These are phyloP conservation scores for Scleroderma bovista DNA, from an alignment of 768 basidiomycete genomes.

Conservation along the genomic window DNA sequence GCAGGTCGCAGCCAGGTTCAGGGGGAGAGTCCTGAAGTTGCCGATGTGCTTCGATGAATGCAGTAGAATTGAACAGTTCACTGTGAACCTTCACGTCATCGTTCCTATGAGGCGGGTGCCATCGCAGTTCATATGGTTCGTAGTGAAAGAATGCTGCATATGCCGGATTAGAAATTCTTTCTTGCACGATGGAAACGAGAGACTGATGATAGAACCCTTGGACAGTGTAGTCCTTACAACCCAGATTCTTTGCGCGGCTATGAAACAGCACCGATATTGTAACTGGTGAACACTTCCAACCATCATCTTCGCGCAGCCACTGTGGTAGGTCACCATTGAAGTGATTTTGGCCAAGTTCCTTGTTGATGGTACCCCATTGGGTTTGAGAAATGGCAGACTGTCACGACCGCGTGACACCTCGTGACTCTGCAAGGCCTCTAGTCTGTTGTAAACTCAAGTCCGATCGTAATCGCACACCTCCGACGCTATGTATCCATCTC, in stretches of 20 bases:
- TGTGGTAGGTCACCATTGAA: not conserved
- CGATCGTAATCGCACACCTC: no score
- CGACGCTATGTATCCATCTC: no score
- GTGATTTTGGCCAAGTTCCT: conserved; percentile 1
- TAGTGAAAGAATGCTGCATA: conserved; percentile 9
- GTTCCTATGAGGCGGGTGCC: conserved; percentile 3
- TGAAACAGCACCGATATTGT: conserved; percentile 6
- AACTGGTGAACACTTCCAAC: not conserved
- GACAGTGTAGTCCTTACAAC: not conserved
- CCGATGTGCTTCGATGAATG: conserved; percentile 8
- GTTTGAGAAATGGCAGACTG: not conserved
- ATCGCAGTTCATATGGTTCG: conserved; percentile 11
- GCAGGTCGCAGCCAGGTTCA: conserved; percentile 15
- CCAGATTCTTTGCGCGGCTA: not conserved
- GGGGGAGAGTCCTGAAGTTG: conserved; percentile 11
- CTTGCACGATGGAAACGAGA: conserved; percentile 11
- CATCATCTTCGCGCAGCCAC: conserved; percentile 5
- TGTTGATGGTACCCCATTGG: conserved; percentile 1
- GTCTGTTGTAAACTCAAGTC: no score
- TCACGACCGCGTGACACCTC: no score
- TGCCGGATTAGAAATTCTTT: conserved; percentile 10
- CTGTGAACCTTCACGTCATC: conserved; percentile 2
- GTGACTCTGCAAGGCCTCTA: no score
- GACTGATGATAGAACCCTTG: conserved; percentile 10
- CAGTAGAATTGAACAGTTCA: conserved; percentile 12